Evolutionary conservation across 2,329 filamentous ascomycete species (phyloP), one percentile per base, ranked within the genome.

Genomic region (Colletotrichum sp.): DNA sequence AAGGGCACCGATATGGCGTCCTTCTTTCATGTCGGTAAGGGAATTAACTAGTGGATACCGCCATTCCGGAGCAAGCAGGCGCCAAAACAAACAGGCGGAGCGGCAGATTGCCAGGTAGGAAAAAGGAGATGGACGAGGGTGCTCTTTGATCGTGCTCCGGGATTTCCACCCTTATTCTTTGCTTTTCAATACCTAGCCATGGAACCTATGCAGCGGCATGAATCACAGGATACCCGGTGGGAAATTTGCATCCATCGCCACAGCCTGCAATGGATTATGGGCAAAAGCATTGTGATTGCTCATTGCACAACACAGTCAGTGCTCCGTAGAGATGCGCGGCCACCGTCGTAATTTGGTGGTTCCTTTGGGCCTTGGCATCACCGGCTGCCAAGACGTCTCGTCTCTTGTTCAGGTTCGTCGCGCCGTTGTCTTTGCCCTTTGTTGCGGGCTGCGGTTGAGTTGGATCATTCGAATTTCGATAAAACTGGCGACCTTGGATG

Each of bases 1-100:
- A 73, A 76, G 64, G 70, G 36, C 55, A 30, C 70, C 65, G 65
- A 74, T 62, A 26, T 36, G 44, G 57, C 36, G 68, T n/a, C 30
- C 59, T 65, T 71, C 73, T 74, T 52, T 69, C 64, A 76, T 74
- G 65, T 76, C 71, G 71, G 70, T 69, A 76, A 66, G 32, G 70
- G 71, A 52, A 74, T 57, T 74, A 39, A 62, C 30, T 76, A 76
- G 65, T 76, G 74, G 74, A 39, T 49, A 52, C 69, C 49, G 64
- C 74, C 59, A 76, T 74, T 74, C 70, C 65, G 65, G 64, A 30
- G 64, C 49, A 30, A 64, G 65, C 26, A 36, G 63, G 64, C 70
- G 66, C 34, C 70, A 73, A 69, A 69, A 65, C 64, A 74, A 76
- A 76, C 70, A 68, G 36, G 65, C 63, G 32, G 64, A 62, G 26